phyloP scores from a whole-genome alignment of 768 basidiomycete species.

The Tulasnella sp. region DNA sequence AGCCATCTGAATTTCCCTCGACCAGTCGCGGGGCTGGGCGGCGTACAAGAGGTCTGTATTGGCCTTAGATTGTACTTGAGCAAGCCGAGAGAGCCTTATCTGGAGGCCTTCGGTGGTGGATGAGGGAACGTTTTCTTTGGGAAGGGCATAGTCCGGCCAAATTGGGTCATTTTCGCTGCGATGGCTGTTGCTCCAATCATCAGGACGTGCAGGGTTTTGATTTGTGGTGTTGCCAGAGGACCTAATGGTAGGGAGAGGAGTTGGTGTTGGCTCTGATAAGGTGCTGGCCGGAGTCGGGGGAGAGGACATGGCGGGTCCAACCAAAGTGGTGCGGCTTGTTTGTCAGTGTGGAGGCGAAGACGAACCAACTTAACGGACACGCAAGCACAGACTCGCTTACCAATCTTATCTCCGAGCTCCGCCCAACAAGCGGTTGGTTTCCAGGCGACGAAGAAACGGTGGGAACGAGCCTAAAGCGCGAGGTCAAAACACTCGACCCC shows the following conservation, averaged over 20 bases:
- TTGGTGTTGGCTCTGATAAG: background rate
- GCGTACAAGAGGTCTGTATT: background rate
- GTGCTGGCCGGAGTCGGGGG: background rate
- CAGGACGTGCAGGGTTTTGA: background rate
- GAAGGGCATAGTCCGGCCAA: background rate
- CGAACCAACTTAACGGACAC: no score
- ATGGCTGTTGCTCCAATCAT: background rate
- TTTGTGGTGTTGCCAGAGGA: background rate
- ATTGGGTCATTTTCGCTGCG: background rate
- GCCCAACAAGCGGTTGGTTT: no score
- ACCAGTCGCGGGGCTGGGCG: background rate
- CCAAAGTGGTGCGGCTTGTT: no score
- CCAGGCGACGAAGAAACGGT: no score
- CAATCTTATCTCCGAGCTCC: no score
- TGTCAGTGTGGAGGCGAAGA: no score
- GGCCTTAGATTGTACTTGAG: background rate
- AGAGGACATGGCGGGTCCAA: background rate
- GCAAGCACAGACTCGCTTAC: no score
- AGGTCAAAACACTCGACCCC: no score
- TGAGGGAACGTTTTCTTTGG: background rate
- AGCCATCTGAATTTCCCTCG: background rate
- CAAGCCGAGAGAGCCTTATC: background rate
- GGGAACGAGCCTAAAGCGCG: no score
- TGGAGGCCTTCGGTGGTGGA: background rate
- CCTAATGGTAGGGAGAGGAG: background rate